A percentile compares a stretch with the other conserved stretches of the same genome.
phyloP scores from a whole-genome alignment of 169 alveolate species.

The Toxoplasma gondii region DNA sequence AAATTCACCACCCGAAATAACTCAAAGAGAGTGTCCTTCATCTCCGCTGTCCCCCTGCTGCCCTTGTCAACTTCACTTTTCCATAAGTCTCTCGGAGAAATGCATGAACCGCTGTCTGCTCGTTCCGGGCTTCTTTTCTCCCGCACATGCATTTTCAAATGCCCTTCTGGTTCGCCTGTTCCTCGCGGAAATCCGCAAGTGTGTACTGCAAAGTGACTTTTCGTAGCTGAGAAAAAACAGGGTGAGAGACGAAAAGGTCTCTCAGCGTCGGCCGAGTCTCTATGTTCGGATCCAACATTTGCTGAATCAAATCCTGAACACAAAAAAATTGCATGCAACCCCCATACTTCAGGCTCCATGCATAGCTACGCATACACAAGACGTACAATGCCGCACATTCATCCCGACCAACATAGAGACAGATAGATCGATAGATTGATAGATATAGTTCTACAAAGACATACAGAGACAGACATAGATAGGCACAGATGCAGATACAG shows the following conservation, averaged over 20 bases:
- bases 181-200: not conserved
- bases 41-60: too few relatives aligned
- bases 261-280: conserved; percentile 19
- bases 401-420: too few relatives aligned
- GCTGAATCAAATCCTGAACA: not conserved
- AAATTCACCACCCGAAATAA: too few relatives aligned
- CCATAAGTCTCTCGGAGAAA: too few relatives aligned
- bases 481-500: not conserved
- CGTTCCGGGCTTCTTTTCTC: not conserved
- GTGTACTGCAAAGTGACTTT: not conserved
- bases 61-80: too few relatives aligned
- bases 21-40: too few relatives aligned
- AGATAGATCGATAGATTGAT: too few relatives aligned
- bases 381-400: too few relatives aligned
- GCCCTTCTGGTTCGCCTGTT: not conserved
- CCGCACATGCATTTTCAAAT: not conserved
- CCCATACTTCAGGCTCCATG: not conserved
- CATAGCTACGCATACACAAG: too few relatives aligned
- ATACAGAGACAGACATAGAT: conserved; percentile 1
- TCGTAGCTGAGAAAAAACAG: not conserved
- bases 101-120: too few relatives aligned
- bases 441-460: not conserved
- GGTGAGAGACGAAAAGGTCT: not conserved
- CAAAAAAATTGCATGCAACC: not conserved
- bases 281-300: not conserved